Base-by-base conservation (phyloP, 2,329 filamentous ascomycete species). In the Xylaria sp. region DNA sequence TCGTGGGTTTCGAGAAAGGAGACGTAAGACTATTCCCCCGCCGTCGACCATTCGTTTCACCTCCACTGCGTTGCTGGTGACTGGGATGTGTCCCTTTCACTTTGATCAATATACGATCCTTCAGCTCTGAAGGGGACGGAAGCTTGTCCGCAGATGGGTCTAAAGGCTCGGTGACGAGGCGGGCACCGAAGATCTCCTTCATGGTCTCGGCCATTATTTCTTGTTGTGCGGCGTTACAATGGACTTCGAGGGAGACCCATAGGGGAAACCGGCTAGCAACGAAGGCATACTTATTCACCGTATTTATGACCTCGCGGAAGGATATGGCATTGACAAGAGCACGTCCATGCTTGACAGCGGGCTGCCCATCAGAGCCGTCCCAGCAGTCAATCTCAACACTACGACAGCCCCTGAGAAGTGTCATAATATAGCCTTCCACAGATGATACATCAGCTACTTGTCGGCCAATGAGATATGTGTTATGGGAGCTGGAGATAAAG, bases 321-420 rank as follows among this genome's bases (percentile, higher is more conserved):
- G 92, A 89, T 64, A 98, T 94, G 67, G 92, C 91, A 13, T 90
- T 95, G 0, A 96, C 98, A 80, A 97, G 86, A 0, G 94, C 97
- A 67, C 91, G 90, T 27, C 96, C 96, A 75, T 99, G 96, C 70
- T 93, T 94, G 37, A 99, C 96, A 62, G 94, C 89, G 0, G 96
- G 96, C 75, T 93, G 89, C 47, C 93, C 93, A 77, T 97, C 92
- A 61, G 88, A 87, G 18, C 96, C 96, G 80, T 99, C 94, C 96
- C 96, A 99, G 81, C 95, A 98, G 81, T 99, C 96, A 61, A 99
- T 93, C 81, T 99, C 96, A 54, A 99, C 91, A 79, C 96, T 98
- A 59, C 96, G 92, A 79, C 96, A 99, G 9, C 94, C 94, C 69
- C 93, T 91, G 71, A 93, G 90, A 6, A 99, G 86, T 2, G 94